A percentile compares a stretch with the other conserved stretches of the same genome.
phyloP scores from a whole-genome alignment of 129 eudicot genomes.

The Artemisia argyi region DNA sequence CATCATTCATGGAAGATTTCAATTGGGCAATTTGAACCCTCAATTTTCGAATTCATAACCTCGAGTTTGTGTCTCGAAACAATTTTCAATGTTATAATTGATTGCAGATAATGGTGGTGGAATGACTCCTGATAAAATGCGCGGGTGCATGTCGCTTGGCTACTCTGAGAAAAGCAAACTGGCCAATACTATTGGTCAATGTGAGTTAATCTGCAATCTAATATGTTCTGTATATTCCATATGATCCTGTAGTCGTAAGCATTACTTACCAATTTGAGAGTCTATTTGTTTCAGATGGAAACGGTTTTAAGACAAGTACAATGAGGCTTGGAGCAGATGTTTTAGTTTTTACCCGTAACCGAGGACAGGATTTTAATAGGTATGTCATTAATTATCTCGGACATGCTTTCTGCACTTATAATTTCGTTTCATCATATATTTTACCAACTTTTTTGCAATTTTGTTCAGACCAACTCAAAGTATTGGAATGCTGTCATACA shows the following conservation, averaged over 20 bases:
- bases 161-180: conserved; percentile 68
- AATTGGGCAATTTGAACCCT: no score
- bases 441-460: conserved; percentile 7
- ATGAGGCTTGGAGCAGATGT: conserved; percentile 94
- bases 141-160: conserved; percentile 82
- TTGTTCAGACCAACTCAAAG: conserved; percentile 60
- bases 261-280: not conserved
- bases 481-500: conserved; percentile 82
- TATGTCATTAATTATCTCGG: not conserved
- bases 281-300: conserved; percentile 52
- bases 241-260: not conserved
- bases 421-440: not conserved
- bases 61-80: no score
- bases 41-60: no score
- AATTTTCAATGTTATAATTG: conserved; percentile 6
- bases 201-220: conserved; percentile 36
- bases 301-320: conserved; percentile 83
- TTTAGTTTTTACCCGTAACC: conserved; percentile 67
- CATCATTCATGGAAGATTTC: no score
- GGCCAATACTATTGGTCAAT: conserved; percentile 75
- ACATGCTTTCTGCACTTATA: not conserved
- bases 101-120: conserved; percentile 83
- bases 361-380: conserved; percentile 48
- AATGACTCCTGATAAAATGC: conserved; percentile 65
- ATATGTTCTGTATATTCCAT: not conserved